Conservation (phyloP, 148 eudicot species). For the Selenicereus undatus region DNA sequence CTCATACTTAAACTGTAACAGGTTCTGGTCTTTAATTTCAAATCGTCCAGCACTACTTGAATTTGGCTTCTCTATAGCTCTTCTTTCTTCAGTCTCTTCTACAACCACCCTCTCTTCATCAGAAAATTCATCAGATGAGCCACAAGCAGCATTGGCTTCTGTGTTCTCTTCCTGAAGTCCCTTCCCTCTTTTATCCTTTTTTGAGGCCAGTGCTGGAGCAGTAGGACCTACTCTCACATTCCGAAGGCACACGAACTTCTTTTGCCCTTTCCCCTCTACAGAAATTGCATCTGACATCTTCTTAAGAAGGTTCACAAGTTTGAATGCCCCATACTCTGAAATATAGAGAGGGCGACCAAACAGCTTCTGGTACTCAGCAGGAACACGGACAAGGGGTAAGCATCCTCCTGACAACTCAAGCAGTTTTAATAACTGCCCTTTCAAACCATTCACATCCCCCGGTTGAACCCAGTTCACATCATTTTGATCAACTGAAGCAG, state of each 20-base stretch:
- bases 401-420: constrained; percentile 71
- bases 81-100: constrained; percentile 33
- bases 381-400: constrained; percentile 61
- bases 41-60: constrained; percentile 7
- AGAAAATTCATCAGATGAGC: constrained; percentile 51
- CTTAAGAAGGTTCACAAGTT: constrained; percentile 78
- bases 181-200: constrained; percentile 60
- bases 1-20: constrained; percentile 63
- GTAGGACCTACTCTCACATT: constrained; percentile 36
- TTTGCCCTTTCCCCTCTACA: constrained; percentile 66
- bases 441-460: constrained; percentile 77
- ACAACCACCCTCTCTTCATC: constrained; percentile 60
- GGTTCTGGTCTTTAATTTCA: constrained; percentile 30
- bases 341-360: constrained; percentile 76
- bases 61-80: constrained; percentile 24
- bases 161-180: constrained; percentile 32
- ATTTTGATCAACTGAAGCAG: constrained; percentile 34
- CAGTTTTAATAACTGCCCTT: constrained; percentile 67
- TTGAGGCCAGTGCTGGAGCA: constrained; percentile 34
- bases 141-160: constrained; percentile 33
- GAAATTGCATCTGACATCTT: constrained; percentile 61
- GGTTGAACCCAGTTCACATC: constrained; percentile 69
- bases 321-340: constrained; percentile 68
- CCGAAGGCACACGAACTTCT: constrained; percentile 51
- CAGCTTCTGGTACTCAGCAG: constrained; percentile 67